A percentile compares a stretch with the other conserved stretches of the same genome.
Evolutionary conservation across 2,329 filamentous ascomycete species (phyloP).

Genomic region (Scopulariopsis brevicaulis): DNA sequence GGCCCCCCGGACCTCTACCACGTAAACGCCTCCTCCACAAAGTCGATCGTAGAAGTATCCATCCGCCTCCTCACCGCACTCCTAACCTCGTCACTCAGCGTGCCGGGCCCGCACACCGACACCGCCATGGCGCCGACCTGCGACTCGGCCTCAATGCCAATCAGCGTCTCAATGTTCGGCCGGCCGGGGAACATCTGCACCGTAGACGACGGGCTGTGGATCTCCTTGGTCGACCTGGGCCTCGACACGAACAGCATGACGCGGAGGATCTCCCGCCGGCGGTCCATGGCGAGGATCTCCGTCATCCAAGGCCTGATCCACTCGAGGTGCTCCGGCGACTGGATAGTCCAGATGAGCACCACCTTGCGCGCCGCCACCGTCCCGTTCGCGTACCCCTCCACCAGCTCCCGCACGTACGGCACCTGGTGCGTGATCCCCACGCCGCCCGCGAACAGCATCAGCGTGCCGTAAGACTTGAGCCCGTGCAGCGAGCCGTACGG

Average conservation of each 20-base stretch:
- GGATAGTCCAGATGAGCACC: constrained; percentile 68
- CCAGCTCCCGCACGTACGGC: constrained; percentile 61
- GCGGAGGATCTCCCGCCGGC: constrained; percentile 59
- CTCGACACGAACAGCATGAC: constrained; percentile 71
- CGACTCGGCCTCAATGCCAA: constrained; percentile 63
- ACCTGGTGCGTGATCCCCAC: constrained; percentile 75
- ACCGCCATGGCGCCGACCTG: constrained; percentile 66
- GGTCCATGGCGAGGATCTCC: constrained; percentile 63
- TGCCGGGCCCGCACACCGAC: constrained; percentile 63
- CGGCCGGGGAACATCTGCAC: constrained; percentile 79
- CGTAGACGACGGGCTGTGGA: constrained; percentile 64
- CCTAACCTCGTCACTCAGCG: constrained; percentile 64
- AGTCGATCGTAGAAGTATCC: constrained; percentile 57
- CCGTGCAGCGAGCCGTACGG: constrained; percentile 65
- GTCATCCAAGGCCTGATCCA: constrained; percentile 84
- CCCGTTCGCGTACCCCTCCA: constrained; percentile 55
- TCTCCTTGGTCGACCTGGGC: constrained; percentile 66
- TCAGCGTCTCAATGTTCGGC: constrained; percentile 61
- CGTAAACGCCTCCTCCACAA: constrained; percentile 68
- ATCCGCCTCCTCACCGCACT: constrained; percentile 54
- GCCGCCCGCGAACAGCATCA: constrained; percentile 69
- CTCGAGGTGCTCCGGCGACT: constrained; percentile 68
- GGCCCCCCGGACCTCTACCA: constrained; percentile 25
- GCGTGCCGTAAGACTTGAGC: constrained; percentile 65
- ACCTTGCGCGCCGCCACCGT: constrained; percentile 62